phyloP scores from a whole-genome alignment of 495 filamentous ascomycete species.

The Penicillium paradoxum region DNA sequence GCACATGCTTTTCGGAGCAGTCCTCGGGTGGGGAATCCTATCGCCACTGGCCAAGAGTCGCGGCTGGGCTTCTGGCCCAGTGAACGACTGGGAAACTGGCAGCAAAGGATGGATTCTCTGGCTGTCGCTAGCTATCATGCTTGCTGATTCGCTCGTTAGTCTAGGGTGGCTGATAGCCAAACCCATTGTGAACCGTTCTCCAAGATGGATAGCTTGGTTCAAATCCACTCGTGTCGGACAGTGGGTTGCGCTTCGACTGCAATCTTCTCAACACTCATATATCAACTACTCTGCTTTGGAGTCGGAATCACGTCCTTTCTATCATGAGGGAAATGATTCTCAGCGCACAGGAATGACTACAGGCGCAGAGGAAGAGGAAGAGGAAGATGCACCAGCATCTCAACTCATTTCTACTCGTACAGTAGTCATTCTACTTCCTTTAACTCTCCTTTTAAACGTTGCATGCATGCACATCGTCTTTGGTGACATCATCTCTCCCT shows the following conservation, averaged over 20 bases:
- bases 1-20: constrained; percentile 90
- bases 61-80: constrained; percentile 85
- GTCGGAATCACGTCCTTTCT: constrained; percentile 7
- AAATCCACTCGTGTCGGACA: constrained; percentile 23
- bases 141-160: constrained; percentile 86
- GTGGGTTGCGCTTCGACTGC: constrained; percentile 22
- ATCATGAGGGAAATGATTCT: constrained; percentile 4
- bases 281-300: constrained; percentile 41
- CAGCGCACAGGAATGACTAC: constrained; percentile 7
- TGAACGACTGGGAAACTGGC: constrained; percentile 81
- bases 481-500: constrained; percentile 52
- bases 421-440: constrained; percentile 66
- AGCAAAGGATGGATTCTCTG: constrained; percentile 99
- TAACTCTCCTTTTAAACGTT: constrained; percentile 77
- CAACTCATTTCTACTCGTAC: constrained; percentile 72
- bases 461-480: constrained; percentile 76
- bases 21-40: constrained; percentile 86
- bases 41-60: constrained; percentile 79
- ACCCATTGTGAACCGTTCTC: constrained; percentile 46
- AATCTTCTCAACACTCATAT: constrained; percentile 24
- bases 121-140: constrained; percentile 93
- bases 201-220: constrained; percentile 29
- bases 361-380: constrained; percentile 42
- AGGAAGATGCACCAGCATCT: constrained; percentile 73
- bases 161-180: constrained; percentile 73